These are phyloP conservation scores for Pichia scutulata DNA, from an alignment of 805 yeast genomes.

Conservation along the genomic window DNA sequence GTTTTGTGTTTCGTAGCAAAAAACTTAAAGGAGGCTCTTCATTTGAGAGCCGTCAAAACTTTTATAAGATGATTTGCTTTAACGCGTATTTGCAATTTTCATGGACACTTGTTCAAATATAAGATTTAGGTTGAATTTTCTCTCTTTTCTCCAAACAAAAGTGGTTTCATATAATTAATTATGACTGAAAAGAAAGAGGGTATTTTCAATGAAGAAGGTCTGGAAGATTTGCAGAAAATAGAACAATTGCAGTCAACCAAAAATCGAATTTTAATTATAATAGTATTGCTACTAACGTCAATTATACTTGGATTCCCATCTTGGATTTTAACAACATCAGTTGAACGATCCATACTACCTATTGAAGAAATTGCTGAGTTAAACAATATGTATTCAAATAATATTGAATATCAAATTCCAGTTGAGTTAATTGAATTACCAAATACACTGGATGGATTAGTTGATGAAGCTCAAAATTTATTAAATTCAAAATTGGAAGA, in stretches of 20 bases:
- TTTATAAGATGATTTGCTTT: neutral
- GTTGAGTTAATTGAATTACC: constrained; percentile 32
- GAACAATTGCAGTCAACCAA: neutral
- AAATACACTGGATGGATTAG: constrained; percentile 25
- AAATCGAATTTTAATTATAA: constrained; percentile 15
- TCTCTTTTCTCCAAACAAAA: neutral
- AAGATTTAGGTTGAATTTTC: neutral
- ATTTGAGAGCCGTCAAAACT: too few relatives aligned
- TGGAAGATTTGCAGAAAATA: neutral
- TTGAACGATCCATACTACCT: constrained; percentile 58
- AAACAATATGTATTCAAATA: constrained; percentile 18
- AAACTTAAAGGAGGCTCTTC: neutral
- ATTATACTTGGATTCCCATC: constrained; percentile 46
- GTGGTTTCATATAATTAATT: neutral
- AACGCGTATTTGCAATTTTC: neutral
- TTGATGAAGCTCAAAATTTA: constrained; percentile 29
- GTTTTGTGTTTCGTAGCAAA: too few relatives aligned
- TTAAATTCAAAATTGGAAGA: constrained; percentile 24
- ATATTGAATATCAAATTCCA: constrained; percentile 32
- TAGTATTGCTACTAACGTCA: constrained; percentile 23
- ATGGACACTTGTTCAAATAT: neutral
- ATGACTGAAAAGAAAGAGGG: neutral
- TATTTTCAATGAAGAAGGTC: neutral
- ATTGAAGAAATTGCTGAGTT: constrained; percentile 30
- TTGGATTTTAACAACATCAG: constrained; percentile 53